Evolutionary conservation across 2,329 filamentous ascomycete species (phyloP).

Genomic region (Hortaea werneckii): DNA sequence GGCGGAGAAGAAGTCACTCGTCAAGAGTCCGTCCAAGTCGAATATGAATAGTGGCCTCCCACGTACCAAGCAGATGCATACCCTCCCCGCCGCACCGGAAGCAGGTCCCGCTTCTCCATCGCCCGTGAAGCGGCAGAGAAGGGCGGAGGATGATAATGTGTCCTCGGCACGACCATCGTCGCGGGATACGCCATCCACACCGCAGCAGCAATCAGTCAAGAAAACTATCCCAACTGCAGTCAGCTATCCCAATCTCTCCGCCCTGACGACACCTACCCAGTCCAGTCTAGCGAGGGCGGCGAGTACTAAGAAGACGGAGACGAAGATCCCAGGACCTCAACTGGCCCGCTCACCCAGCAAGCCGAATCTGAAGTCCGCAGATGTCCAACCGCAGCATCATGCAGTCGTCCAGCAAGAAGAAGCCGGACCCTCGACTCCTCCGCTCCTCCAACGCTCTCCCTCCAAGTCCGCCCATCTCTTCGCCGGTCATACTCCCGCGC

Average conservation of each 20-base stretch:
- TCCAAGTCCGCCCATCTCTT: slow-evolving; percentile 16
- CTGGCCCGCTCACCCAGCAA: slow-evolving; percentile 7
- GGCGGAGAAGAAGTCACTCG: slow-evolving; percentile 20
- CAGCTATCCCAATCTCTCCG: slow-evolving; percentile 39
- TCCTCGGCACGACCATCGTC: slow-evolving; percentile 53
- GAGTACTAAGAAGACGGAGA: slow-evolving; percentile 37
- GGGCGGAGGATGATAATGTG: slow-evolving; percentile 56
- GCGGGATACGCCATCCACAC: slow-evolving; percentile 33
- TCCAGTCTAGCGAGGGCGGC: slow-evolving; percentile 55
- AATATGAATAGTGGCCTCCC: slow-evolving; percentile 14
- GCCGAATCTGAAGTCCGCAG: not conserved
- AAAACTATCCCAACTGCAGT: slow-evolving; percentile 39
- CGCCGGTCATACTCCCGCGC: not conserved
- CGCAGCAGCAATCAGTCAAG: slow-evolving; percentile 34
- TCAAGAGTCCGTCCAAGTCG: slow-evolving; percentile 17
- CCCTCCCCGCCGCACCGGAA: slow-evolving; percentile 10
- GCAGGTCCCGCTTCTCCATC: slow-evolving; percentile 26
- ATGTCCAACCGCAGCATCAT: not conserved
- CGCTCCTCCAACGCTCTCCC: slow-evolving; percentile 20
- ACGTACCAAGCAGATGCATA: slow-evolving; percentile 13
- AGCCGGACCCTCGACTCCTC: slow-evolving; percentile 7
- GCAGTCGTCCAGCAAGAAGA: not conserved
- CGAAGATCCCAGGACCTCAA: not conserved
- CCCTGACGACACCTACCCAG: slow-evolving; percentile 68
- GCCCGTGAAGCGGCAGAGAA: slow-evolving; percentile 52